These are phyloP conservation scores for Oryza coarctata DNA, from an alignment of 176 grass and related monocot genomes.

Conservation along the genomic window DNA sequence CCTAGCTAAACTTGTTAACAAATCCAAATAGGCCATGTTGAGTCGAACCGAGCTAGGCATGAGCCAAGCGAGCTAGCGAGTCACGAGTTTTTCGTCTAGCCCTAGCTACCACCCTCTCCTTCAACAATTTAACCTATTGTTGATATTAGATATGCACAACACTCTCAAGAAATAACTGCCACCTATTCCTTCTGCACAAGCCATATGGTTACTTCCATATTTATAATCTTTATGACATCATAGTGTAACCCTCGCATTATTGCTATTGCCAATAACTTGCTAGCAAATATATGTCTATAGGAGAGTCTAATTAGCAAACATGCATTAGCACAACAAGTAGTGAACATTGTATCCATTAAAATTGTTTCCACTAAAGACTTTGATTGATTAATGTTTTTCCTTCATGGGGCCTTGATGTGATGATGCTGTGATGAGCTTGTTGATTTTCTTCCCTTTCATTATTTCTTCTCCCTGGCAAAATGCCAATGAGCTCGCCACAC, in stretches of 20 bases:
- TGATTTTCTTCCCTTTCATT: background rate
- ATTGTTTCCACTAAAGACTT: no score
- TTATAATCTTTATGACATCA: background rate
- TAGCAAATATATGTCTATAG: background rate
- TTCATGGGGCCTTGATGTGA: no score
- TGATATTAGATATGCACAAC: background rate
- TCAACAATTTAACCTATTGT: background rate
- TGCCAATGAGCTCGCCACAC: accelerated
- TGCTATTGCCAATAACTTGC: background rate
- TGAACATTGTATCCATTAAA: background rate
- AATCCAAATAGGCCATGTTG: no score
- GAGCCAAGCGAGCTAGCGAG: no score
- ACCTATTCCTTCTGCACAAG: background rate
- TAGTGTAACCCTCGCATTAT: background rate
- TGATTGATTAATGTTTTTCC: no score
- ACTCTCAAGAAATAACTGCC: background rate
- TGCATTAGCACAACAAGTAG: background rate
- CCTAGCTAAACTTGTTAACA: no score
- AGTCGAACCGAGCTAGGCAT: no score
- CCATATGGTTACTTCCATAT: background rate
- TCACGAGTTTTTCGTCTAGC: no score
- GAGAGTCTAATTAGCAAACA: background rate
- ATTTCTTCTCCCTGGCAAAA: background rate
- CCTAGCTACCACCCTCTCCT: no score
- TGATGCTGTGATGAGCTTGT: background rate